phyloP scores from a whole-genome alignment of 2,329 filamentous ascomycete genomes.

The Berkeleyomyces basicola region DNA sequence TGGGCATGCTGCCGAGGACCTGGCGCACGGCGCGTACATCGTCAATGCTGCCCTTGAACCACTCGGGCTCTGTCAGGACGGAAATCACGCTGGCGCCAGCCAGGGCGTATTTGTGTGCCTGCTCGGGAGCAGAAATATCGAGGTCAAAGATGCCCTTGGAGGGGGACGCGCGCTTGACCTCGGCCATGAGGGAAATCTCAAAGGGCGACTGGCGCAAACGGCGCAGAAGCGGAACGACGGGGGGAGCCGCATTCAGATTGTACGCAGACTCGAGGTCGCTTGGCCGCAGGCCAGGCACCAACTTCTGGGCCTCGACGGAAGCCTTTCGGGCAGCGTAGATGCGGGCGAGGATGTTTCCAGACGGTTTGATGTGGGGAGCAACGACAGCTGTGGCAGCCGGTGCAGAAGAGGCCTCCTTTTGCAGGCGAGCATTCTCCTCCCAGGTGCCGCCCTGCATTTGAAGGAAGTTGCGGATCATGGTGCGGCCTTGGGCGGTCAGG shows the following conservation, averaged over 20 bases:
- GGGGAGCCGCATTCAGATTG: slow-evolving; percentile 67
- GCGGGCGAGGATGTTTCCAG: slow-evolving; percentile 66
- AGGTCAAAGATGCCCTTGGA: slow-evolving; percentile 91
- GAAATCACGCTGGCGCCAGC: slow-evolving; percentile 95
- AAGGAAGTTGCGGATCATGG: slow-evolving; percentile 88
- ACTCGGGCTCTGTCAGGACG: slow-evolving; percentile 94
- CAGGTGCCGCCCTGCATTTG: slow-evolving; percentile 79
- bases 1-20: slow-evolving; percentile 78
- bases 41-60: slow-evolving; percentile 97
- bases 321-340: slow-evolving; percentile 74
- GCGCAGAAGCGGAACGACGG: slow-evolving; percentile 63
- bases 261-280: slow-evolving; percentile 77
- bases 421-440: slow-evolving; percentile 55
- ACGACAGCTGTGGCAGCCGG: slow-evolving; percentile 14
- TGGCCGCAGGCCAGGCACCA: slow-evolving; percentile 67
- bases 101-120: slow-evolving; percentile 80
- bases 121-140: slow-evolving; percentile 70
- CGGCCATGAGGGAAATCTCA: slow-evolving; percentile 84
- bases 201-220: slow-evolving; percentile 70
- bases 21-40: slow-evolving; percentile 77
- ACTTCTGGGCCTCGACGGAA: slow-evolving; percentile 63
- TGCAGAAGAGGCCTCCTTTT: slow-evolving; percentile 20
- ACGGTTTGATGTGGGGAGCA: slow-evolving; percentile 34
- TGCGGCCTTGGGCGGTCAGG: slow-evolving; percentile 69
- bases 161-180: slow-evolving; percentile 91